These are phyloP conservation scores for Thraustochytrium sp. DNA, from an alignment of 352 stramenopile genomes.

Conservation along the genomic window DNA sequence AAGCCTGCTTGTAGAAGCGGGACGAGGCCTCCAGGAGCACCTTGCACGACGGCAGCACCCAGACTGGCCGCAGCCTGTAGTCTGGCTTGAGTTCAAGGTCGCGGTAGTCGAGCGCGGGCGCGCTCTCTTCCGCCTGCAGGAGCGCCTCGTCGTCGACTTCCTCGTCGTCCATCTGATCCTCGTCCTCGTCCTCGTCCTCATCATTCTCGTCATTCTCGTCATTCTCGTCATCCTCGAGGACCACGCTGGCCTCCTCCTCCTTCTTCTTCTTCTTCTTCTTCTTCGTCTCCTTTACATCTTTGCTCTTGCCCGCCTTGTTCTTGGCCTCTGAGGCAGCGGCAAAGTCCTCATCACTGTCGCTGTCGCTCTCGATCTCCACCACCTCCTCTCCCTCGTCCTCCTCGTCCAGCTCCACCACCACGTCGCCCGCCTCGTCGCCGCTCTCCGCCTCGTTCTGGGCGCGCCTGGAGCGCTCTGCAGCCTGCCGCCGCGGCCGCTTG, in stretches of 20 bases:
- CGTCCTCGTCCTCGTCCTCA: not conserved
- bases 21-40: slow-evolving; percentile 97
- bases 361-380: too few species aligned
- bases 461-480: too few species aligned
- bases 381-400: too few species aligned
- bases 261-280: not conserved
- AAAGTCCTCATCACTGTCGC: too few species aligned
- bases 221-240: not conserved
- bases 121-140: not conserved
- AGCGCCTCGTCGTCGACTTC: not conserved
- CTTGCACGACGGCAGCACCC: slow-evolving; percentile 90
- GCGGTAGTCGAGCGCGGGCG: not conserved
- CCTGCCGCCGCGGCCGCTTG: too few species aligned
- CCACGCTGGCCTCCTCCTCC: not conserved
- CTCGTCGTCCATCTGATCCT: not conserved
- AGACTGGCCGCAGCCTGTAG: slow-evolving; percentile 64
- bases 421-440: too few species aligned
- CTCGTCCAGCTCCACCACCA: too few species aligned
- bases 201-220: not conserved
- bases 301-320: too few species aligned
- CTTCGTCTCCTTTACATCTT: too few species aligned
- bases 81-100: slow-evolving; percentile 58
- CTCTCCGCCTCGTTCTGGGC: too few species aligned
- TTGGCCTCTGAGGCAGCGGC: too few species aligned
- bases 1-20: slow-evolving; percentile 92